phyloP scores from a whole-genome alignment of 768 basidiomycete genomes.

The Aureoboletus auriporus region DNA sequence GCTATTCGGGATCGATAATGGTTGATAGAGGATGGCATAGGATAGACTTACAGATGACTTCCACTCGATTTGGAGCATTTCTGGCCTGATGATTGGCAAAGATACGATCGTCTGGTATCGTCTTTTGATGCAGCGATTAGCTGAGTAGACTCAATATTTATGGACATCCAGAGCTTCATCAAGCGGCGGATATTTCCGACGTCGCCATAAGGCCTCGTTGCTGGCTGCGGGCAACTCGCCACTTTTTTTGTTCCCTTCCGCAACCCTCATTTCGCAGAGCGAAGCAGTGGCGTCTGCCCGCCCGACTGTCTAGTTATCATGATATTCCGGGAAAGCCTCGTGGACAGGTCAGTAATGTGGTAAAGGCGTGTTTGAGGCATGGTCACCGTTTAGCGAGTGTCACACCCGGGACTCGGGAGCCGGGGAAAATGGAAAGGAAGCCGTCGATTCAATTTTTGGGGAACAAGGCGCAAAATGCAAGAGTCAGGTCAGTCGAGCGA shows the following conservation, averaged over 20 bases:
- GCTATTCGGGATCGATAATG: slow-evolving; percentile 14
- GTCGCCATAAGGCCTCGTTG: background rate
- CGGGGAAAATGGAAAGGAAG: slow-evolving; percentile 7
- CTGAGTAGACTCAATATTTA: slow-evolving; percentile 19
- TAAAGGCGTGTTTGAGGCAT: slow-evolving; percentile 15
- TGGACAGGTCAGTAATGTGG: slow-evolving; percentile 12
- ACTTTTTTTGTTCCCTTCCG: slow-evolving; percentile 9
- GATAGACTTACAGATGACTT: slow-evolving; percentile 28
- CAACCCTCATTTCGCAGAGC: background rate
- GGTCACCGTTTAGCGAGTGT: slow-evolving; percentile 15
- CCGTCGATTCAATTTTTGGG: background rate
- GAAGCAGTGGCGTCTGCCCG: background rate
- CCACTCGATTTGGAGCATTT: slow-evolving; percentile 32
- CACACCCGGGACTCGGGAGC: background rate
- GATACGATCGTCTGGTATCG: slow-evolving; percentile 5
- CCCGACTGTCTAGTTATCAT: slow-evolving; percentile 11
- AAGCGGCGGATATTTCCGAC: slow-evolving; percentile 15
- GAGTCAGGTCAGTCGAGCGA: background rate
- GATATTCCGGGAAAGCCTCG: slow-evolving; percentile 16
- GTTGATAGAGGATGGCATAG: background rate
- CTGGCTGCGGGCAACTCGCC: background rate
- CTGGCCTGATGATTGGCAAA: background rate
- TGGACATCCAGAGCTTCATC: slow-evolving; percentile 15
- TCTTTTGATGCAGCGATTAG: slow-evolving; percentile 9
- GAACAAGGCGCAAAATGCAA: background rate